Percentiles rank a stretch among this genome's conserved stretches.
These are phyloP conservation scores for Dictyostelium capitatum DNA, from an alignment of 78 protist genomes.

Conservation along the genomic window DNA sequence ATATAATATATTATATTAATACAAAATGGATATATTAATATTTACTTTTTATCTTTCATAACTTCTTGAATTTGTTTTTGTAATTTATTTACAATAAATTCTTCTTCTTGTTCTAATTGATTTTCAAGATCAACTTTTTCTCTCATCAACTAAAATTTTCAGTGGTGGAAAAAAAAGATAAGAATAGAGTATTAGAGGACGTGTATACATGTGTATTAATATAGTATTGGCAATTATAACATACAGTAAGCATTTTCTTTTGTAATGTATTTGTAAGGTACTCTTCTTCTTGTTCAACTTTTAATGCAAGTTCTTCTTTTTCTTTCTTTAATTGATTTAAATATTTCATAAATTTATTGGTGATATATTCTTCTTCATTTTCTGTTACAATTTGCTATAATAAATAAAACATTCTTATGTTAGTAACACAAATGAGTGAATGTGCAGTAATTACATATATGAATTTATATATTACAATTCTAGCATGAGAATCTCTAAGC, in stretches of 20 bases:
- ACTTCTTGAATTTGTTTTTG: constrained; percentile 83
- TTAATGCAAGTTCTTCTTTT: constrained; percentile 83
- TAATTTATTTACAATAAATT: constrained; percentile 88
- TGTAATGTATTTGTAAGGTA: constrained; percentile 83
- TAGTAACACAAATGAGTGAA: not conserved
- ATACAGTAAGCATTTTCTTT: constrained; percentile 78
- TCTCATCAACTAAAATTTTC: constrained; percentile 70
- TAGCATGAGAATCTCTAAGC: constrained; percentile 42
- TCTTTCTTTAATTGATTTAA: constrained; percentile 76
- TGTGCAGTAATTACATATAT: not conserved
- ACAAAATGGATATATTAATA: too few species aligned
- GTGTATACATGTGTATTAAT: too few species aligned
- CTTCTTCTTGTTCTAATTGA: constrained; percentile 91
- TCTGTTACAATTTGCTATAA: constrained; percentile 82
- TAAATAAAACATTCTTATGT: not conserved
- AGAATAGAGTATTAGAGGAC: not conserved
- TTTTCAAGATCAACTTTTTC: constrained; percentile 90
- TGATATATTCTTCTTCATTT: constrained; percentile 88
- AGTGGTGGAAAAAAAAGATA: not conserved
- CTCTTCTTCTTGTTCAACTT: constrained; percentile 90
- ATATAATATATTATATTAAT: too few species aligned
- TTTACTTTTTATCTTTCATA: constrained; percentile 64
- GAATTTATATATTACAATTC: constrained; percentile 33
- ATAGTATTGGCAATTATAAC: too few species aligned
- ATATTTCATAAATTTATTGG: constrained; percentile 87